phyloP scores from a whole-genome alignment of 495 filamentous ascomycete species.

The Pyrenula aspistea region DNA sequence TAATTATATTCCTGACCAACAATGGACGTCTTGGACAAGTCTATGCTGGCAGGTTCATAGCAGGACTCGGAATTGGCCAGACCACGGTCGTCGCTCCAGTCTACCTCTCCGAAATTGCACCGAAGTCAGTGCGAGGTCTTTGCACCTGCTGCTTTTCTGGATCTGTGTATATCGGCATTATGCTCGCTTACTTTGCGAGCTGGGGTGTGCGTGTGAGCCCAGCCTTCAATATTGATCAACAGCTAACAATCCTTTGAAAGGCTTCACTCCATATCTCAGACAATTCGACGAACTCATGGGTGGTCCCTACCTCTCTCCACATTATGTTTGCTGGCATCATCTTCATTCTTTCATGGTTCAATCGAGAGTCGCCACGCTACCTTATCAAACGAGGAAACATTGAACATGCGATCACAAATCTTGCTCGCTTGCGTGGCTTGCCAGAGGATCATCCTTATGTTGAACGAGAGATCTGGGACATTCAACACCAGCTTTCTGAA shows the following conservation, averaged over 20 bases:
- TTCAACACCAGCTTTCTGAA: conserved; percentile 32
- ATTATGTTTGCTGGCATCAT: conserved; percentile 47
- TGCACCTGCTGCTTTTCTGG: conserved; percentile 50
- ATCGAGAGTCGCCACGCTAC: conserved; percentile 46
- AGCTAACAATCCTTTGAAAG: conserved; percentile 27
- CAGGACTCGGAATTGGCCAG: conserved; percentile 55
- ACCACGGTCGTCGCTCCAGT: conserved; percentile 52
- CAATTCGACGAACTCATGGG: conserved; percentile 30
- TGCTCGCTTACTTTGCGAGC: conserved; percentile 39
- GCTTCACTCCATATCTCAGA: conserved; percentile 38
- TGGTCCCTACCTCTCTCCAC: conserved; percentile 44
- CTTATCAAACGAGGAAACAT: conserved; percentile 38
- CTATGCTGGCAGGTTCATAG: conserved; percentile 56
- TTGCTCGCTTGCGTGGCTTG: conserved; percentile 38
- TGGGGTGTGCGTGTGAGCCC: conserved; percentile 4
- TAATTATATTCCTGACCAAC: conserved; percentile 54
- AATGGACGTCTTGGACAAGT: conserved; percentile 48
- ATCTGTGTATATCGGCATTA: conserved; percentile 50
- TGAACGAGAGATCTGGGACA: conserved; percentile 32
- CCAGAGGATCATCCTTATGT: conserved; percentile 36
- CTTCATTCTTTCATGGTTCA: conserved; percentile 35
- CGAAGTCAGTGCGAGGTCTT: conserved; percentile 49
- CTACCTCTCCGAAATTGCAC: conserved; percentile 51
- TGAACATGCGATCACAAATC: conserved; percentile 28
- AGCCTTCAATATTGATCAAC: conserved; percentile 3